Conservation (phyloP, 1,284 basidiomycete genomes). For the Inonotus obliquus region DNA sequence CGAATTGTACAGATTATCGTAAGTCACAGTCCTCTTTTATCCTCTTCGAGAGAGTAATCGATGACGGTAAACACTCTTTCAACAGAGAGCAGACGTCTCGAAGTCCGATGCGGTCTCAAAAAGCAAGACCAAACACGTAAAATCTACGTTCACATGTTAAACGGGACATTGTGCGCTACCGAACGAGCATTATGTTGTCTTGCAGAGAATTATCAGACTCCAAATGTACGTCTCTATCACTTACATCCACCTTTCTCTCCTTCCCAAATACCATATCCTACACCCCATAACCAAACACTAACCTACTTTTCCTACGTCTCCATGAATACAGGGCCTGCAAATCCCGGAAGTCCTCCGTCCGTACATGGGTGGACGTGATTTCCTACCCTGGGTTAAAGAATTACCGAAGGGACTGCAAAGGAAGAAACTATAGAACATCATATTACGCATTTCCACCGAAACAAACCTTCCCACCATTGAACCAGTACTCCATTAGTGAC, state of each 20-base stretch:
- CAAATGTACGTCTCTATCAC: constrained; percentile 56
- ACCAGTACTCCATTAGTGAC: too few species aligned
- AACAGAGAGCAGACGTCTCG: constrained; percentile 83
- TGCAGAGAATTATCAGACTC: constrained; percentile 98
- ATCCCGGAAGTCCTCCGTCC: constrained; percentile 88
- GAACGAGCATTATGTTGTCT: constrained; percentile 95
- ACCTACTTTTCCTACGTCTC: too few species aligned
- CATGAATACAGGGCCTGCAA: constrained; percentile 61
- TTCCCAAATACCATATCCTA: too few species aligned
- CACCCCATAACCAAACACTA: too few species aligned
- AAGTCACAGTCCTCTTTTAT: constrained; percentile 32
- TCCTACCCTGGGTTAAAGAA: constrained; percentile 85
- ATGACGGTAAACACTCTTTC: too few species aligned
- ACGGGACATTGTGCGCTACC: constrained; percentile 96
- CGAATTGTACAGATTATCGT: constrained; percentile 96
- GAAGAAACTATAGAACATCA: constrained; percentile 49
- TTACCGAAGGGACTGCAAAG: constrained; percentile 76
- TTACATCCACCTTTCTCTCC: too few species aligned
- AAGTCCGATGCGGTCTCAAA: constrained; percentile 88
- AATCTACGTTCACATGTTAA: constrained; percentile 95
- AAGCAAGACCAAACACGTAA: constrained; percentile 83
- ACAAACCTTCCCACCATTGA: too few species aligned
- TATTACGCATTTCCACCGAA: too few species aligned
- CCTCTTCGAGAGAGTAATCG: too few species aligned
- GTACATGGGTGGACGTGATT: constrained; percentile 95